Conservation (phyloP, 192 early-diverging fungal species). For the Gamsiella multidivaricata region DNA sequence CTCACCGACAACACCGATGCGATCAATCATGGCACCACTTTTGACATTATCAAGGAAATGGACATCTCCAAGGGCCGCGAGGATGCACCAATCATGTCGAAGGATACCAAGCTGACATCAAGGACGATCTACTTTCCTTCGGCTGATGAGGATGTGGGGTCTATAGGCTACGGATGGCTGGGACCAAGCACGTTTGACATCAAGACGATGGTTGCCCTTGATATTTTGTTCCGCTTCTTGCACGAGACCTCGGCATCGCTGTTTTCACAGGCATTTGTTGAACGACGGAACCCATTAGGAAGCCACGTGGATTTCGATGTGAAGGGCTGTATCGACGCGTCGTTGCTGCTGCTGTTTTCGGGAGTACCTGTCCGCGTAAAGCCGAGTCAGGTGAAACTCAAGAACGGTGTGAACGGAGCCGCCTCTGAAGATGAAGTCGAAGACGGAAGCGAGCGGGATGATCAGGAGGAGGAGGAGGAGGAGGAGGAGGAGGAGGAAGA, state of each 20-base stretch:
- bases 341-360: constrained; percentile 71
- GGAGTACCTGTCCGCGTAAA: constrained; percentile 62
- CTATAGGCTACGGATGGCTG: constrained; percentile 76
- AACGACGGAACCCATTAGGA: constrained; percentile 71
- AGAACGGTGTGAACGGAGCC: constrained; percentile 45
- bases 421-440: constrained; percentile 32
- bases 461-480: constrained; percentile 29
- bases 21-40: neutral
- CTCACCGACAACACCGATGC: neutral
- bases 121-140: constrained; percentile 72
- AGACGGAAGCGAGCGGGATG: constrained; percentile 41
- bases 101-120: constrained; percentile 53
- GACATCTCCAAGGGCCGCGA: constrained; percentile 45
- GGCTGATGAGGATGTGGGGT: constrained; percentile 70
- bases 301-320: constrained; percentile 70
- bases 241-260: constrained; percentile 77
- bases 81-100: constrained; percentile 58
- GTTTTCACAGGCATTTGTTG: constrained; percentile 81
- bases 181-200: constrained; percentile 76
- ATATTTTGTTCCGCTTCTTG: constrained; percentile 79
- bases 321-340: constrained; percentile 62
- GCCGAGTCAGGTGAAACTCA: constrained; percentile 32
- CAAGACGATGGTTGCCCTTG: constrained; percentile 67
- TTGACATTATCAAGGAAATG: constrained; percentile 46
- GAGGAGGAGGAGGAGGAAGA: constrained; percentile 24